phyloP scores from a whole-genome alignment of 306 rosid genomes.

The Parietaria judaica region DNA sequence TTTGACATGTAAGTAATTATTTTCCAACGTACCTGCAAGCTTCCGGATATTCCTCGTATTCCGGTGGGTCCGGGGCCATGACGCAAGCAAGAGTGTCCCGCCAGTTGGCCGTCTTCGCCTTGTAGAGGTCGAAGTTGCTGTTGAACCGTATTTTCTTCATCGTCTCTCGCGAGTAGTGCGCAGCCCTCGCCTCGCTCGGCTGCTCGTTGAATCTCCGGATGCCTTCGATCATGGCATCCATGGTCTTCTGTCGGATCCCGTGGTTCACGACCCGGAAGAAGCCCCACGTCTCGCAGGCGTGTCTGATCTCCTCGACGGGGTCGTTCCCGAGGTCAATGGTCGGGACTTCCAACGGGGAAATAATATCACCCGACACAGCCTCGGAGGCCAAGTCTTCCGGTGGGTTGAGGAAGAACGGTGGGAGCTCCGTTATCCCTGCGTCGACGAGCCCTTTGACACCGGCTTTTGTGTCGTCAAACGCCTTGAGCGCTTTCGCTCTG shows the following conservation, averaged over 20 bases:
- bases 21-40: slow-evolving; percentile 2
- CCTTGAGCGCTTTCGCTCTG: slow-evolving; percentile 13
- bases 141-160: slow-evolving; percentile 11
- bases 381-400: neutral
- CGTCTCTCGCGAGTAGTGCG: slow-evolving; percentile 13
- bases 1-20: no score
- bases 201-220: slow-evolving; percentile 10
- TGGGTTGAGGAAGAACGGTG: slow-evolving; percentile 2
- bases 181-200: neutral
- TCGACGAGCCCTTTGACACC: slow-evolving; percentile 10
- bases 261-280: slow-evolving; percentile 8
- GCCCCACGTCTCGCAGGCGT: slow-evolving; percentile 14
- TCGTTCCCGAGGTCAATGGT: slow-evolving; percentile 2
- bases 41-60: slow-evolving; percentile 7
- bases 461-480: slow-evolving; percentile 6
- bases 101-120: slow-evolving; percentile 11
- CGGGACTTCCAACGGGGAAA: slow-evolving; percentile 5
- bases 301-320: neutral
- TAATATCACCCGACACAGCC: neutral
- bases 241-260: slow-evolving; percentile 1
- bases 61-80: slow-evolving; percentile 16
- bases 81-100: slow-evolving; percentile 7
- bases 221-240: slow-evolving; percentile 9
- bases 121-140: slow-evolving; percentile 15
- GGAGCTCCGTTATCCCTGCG: neutral